Conservation (phyloP, 1,284 basidiomycete species). For the Leucoagaricus sp. region DNA sequence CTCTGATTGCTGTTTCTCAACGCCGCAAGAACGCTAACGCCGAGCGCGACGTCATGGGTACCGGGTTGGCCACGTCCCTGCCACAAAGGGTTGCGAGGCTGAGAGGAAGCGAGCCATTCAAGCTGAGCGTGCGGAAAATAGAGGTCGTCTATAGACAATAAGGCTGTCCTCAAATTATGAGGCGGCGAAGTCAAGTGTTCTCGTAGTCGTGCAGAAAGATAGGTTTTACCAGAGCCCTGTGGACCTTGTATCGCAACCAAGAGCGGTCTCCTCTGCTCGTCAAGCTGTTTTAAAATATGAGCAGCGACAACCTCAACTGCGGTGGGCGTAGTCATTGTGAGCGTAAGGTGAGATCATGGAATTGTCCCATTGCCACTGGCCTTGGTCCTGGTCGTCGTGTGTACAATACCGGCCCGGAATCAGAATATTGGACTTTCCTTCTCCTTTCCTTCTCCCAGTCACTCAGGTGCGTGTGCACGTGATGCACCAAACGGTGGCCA, state of each 20-base stretch:
- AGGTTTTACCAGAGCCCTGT: conserved; percentile 85
- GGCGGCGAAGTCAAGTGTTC: conserved; percentile 48
- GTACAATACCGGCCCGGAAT: not conserved
- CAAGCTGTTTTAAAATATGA: conserved; percentile 45
- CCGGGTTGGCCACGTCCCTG: conserved; percentile 85
- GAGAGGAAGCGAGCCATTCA: conserved; percentile 47
- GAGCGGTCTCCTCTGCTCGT: conserved; percentile 43
- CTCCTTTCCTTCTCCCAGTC: conserved; percentile 29
- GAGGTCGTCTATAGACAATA: conserved; percentile 85
- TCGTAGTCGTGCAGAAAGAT: conserved; percentile 59
- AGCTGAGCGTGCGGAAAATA: conserved; percentile 74
- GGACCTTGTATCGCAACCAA: conserved; percentile 87
- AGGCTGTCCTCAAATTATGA: conserved; percentile 57
- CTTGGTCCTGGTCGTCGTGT: not conserved
- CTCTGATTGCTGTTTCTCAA: conserved; percentile 50
- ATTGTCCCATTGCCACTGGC: not conserved
- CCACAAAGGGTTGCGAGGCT: conserved; percentile 67
- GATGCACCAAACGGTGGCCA: conserved; percentile 5
- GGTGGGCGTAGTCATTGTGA: conserved; percentile 17
- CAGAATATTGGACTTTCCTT: not conserved
- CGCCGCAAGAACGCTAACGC: conserved; percentile 48
- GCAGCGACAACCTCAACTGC: conserved; percentile 41
- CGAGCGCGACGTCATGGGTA: conserved; percentile 80
- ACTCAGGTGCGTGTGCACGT: conserved; percentile 18
- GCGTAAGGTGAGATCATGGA: not conserved